Base-by-base conservation (phyloP, 1,284 basidiomycete species). In the Coniophora puteana region DNA sequence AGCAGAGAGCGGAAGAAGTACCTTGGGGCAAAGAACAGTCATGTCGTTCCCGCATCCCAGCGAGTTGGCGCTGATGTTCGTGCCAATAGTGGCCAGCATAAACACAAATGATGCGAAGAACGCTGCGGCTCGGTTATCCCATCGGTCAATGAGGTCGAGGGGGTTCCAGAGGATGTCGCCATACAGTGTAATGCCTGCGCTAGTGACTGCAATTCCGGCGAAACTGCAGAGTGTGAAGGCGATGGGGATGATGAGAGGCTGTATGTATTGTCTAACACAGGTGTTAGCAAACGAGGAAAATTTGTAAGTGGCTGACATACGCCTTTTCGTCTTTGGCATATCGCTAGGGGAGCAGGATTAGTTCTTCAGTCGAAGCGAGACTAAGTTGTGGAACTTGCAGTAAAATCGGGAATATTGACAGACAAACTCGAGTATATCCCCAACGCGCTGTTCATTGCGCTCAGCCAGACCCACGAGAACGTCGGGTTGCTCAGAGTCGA, bases 41-140 rank as follows among this genome's bases (percentile, higher is more conserved):
- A 81, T 74, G 56, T 83, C 81, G 55, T 81, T 84, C 24, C 78
- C 79, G 3, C 77, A 76, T 3, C 73, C 71, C 39, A 84, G 67
- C 3, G 76, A 76, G 58, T 84, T 80, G 20, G 74, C 76, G 29
- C 73, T 78, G 48, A 83, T 78, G 55, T 83, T 83, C 35, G 77
- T 75, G 31, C 72, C 76, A 41, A 83, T 66, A n/a, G 77, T 81
- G 3, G 76, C 69, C 14, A 85, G 58, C 7, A 66, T 65, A 58
- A 80, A 83, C 5, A 70, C 63, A 48, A 80, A 68, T 0, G 75
- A 66, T 2, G 71, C 71, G 54, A 86, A 81, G 68, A 86, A 86
- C 40, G 78, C 74, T 5, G 79, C 83, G 1, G 80, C 72, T 29
- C 83, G 75, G 51, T 78, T 82, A 49, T 78, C 72, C 75, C 77